A percentile compares a stretch with the other conserved stretches of the same genome.
Conservation (phyloP, 768 basidiomycete genomes). For the Coprinopsis sp. region DNA sequence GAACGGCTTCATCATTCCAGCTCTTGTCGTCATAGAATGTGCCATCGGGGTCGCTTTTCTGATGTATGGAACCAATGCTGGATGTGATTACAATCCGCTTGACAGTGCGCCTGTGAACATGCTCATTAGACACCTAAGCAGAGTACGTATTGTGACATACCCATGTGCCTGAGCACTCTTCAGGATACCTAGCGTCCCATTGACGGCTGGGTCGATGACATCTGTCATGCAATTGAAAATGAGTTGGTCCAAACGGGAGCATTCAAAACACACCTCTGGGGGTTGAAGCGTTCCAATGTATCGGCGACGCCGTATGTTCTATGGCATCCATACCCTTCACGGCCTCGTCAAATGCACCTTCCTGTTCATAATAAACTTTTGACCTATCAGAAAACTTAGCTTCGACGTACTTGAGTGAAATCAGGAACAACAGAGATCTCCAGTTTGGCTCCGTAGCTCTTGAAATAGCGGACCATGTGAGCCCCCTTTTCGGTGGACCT, state of each 20-base stretch:
- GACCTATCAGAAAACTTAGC: neutral
- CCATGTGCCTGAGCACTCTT: slow-evolving; percentile 40
- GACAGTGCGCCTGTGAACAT: slow-evolving; percentile 23
- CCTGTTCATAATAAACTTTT: slow-evolving; percentile 27
- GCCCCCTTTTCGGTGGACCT: slow-evolving; percentile 55
- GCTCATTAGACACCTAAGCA: neutral
- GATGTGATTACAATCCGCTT: slow-evolving; percentile 63
- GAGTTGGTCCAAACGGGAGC: neutral
- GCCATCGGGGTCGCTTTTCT: too few species aligned
- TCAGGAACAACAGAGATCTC: slow-evolving; percentile 62
- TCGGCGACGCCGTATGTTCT: slow-evolving; percentile 59
- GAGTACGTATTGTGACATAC: slow-evolving; percentile 16
- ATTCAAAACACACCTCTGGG: too few species aligned
- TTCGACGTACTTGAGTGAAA: slow-evolving; percentile 37
- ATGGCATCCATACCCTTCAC: slow-evolving; percentile 63
- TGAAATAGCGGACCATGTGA: slow-evolving; percentile 42
- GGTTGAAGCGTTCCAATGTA: slow-evolving; percentile 37
- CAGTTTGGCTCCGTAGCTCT: slow-evolving; percentile 47
- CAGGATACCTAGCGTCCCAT: slow-evolving; percentile 58
- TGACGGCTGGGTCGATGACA: slow-evolving; percentile 61
- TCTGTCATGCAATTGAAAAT: slow-evolving; percentile 27
- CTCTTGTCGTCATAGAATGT: too few species aligned
- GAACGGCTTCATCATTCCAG: too few species aligned
- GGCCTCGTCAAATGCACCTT: slow-evolving; percentile 66
- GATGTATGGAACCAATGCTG: too few species aligned